Conservation (phyloP, 2,329 filamentous ascomycete species). For the Colletotrichum liriopes region DNA sequence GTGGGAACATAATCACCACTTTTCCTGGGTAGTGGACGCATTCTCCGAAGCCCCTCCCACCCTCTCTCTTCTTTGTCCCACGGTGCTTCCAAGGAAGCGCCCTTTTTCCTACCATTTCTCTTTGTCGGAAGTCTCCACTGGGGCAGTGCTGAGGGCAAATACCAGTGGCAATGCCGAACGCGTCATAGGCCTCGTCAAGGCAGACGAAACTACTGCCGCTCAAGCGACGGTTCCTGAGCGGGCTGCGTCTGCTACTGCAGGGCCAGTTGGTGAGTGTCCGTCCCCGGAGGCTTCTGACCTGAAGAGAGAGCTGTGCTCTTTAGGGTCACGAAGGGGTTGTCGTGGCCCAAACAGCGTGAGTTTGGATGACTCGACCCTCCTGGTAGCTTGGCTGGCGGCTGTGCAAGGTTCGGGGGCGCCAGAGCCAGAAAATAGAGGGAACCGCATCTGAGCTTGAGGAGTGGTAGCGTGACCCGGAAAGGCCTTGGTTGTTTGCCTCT, state of each 20-base stretch:
- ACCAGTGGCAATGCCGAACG: conserved; percentile 33
- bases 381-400: conserved; percentile 9
- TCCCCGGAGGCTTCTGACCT: background rate
- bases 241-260: conserved; percentile 6
- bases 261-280: background rate
- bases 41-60: background rate
- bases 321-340: background rate
- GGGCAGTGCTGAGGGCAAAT: conserved; percentile 28
- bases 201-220: conserved; percentile 17
- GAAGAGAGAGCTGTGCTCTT: background rate
- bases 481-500: conserved; percentile 4
- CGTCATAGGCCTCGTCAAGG: conserved; percentile 42
- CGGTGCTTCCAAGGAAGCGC: conserved; percentile 8
- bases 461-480: background rate
- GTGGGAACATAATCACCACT: conserved; percentile 33
- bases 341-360: background rate
- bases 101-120: background rate
- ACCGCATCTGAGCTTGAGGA: conserved; percentile 5
- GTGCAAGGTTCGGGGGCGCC: conserved; percentile 5
- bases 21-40: background rate
- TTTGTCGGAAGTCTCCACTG: conserved; percentile 25
- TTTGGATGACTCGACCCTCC: conserved; percentile 26
- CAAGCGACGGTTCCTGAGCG: background rate
- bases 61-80: background rate
- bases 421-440: background rate